Percentiles rank a stretch among this genome's conserved stretches.
Conservation (phyloP, 805 yeast species). For the Hermanozyma aechmeae region DNA sequence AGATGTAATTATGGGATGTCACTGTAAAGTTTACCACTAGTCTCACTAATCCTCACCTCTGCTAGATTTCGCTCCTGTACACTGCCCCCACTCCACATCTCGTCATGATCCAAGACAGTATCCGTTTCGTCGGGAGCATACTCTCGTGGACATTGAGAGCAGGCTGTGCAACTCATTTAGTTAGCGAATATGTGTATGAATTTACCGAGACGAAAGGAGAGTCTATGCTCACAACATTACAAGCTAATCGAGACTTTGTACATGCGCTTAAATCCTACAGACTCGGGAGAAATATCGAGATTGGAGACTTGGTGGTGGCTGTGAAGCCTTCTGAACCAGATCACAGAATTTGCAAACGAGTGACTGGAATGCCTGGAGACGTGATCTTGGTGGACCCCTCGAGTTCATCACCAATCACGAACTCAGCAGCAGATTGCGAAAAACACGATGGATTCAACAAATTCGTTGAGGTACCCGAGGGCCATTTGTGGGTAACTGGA, state of each 20-base stretch:
- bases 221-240: constrained; percentile 89
- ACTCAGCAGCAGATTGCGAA: constrained; percentile 15
- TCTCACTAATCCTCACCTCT: too few species aligned
- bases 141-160: constrained; percentile 48
- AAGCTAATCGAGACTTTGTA: constrained; percentile 67
- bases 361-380: constrained; percentile 96
- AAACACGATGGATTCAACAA: constrained; percentile 37
- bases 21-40: constrained; percentile 1
- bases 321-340: constrained; percentile 82
- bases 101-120: constrained; percentile 5
- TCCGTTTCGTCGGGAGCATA: constrained; percentile 22
- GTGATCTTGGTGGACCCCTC: constrained; percentile 74
- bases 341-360: constrained; percentile 82
- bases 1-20: too few species aligned
- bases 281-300: constrained; percentile 53
- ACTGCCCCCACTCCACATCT: constrained; percentile 7
- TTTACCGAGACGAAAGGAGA: constrained; percentile 83
- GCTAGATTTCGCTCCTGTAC: too few species aligned
- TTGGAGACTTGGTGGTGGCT: constrained; percentile 87
- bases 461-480: constrained; percentile 75
- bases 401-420: constrained; percentile 35
- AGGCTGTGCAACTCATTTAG: constrained; percentile 57
- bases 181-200: constrained; percentile 60
- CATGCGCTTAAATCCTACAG: constrained; percentile 59
- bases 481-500: constrained; percentile 97